Conservation (phyloP, 345 rosid genomes). For the Raphanus sativus region DNA sequence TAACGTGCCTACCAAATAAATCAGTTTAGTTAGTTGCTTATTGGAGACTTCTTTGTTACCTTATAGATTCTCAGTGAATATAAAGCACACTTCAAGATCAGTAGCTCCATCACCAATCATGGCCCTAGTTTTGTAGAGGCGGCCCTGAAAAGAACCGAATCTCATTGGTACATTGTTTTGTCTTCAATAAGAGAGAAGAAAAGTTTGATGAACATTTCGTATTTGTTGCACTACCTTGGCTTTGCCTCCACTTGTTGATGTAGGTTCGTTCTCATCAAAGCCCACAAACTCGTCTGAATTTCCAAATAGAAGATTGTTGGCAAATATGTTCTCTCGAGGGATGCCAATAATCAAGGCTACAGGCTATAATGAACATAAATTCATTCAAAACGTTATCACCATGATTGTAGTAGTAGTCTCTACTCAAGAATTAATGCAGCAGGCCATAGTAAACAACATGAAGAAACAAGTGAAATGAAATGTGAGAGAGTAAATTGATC, state of each 20-base stretch:
- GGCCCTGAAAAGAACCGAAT: constrained; percentile 47
- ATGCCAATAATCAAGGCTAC: no score
- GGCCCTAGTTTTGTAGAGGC: constrained; percentile 65
- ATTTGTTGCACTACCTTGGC: constrained; percentile 86
- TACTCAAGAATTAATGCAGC: no score
- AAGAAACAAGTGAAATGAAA: no score
- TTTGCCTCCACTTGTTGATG: constrained; percentile 97
- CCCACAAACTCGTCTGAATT: constrained; percentile 73
- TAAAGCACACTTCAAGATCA: constrained; percentile 72
- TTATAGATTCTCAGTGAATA: neutral
- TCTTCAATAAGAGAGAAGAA: no score
- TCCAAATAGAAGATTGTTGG: constrained; percentile 41
- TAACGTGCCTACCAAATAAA: constrained; percentile 54
- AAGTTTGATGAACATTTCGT: constrained; percentile 52
- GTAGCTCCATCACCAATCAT: constrained; percentile 99
- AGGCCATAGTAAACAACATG: no score
- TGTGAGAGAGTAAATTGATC: no score
- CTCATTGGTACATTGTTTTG: neutral
- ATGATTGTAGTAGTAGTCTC: no score
- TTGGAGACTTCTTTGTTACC: neutral
- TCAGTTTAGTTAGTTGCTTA: constrained; percentile 1
- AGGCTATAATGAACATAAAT: no score
- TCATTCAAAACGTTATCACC: no score
- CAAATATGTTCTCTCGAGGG: no score
- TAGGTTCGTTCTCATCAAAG: constrained; percentile 83